A percentile compares a stretch with the other conserved stretches of the same genome.
phyloP scores from a whole-genome alignment of 495 filamentous ascomycete species.

The Cairneyella variabilis region DNA sequence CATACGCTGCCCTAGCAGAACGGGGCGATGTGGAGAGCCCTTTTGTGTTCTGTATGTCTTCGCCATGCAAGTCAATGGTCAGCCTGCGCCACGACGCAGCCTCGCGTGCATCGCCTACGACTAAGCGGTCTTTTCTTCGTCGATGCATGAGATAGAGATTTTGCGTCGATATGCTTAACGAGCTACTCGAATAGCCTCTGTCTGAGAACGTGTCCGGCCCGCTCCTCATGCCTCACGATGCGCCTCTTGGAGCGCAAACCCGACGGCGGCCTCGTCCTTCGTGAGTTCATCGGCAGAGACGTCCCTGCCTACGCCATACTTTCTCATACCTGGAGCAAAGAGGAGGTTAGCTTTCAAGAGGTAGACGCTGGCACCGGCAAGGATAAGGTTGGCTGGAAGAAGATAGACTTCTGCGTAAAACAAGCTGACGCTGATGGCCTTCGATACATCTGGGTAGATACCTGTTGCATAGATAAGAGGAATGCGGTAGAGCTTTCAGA shows the following conservation, averaged over 20 bases:
- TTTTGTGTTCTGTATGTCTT: conserved; percentile 3
- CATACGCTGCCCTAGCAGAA: no score
- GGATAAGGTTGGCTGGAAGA: conserved; percentile 25
- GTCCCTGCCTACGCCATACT: conserved; percentile 27
- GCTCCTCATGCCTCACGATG: conserved; percentile 15
- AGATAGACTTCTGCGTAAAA: conserved; percentile 26
- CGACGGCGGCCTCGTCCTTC: conserved; percentile 25
- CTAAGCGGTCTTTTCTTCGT: no score
- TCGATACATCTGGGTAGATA: conserved; percentile 35
- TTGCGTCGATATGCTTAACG: conserved; percentile 6
- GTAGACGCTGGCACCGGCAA: conserved; percentile 9
- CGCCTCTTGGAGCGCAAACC: conserved; percentile 22
- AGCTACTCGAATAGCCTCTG: conserved; percentile 13
- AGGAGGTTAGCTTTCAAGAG: conserved; percentile 30
- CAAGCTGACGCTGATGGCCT: conserved; percentile 26
- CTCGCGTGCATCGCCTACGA: not conserved
- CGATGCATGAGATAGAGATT: not conserved
- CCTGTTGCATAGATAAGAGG: conserved; percentile 38
- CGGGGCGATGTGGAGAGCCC: no score
- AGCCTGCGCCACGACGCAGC: not conserved
- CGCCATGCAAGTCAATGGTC: conserved; percentile 4
- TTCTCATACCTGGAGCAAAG: conserved; percentile 26
- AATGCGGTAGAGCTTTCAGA: conserved; percentile 30
- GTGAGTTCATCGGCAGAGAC: conserved; percentile 16
- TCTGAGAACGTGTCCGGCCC: conserved; percentile 13